Percentiles rank a stretch among this genome's conserved stretches.
Evolutionary conservation across 2,329 filamentous ascomycete species (phyloP).

Genomic region (Colletotrichum siamense): DNA sequence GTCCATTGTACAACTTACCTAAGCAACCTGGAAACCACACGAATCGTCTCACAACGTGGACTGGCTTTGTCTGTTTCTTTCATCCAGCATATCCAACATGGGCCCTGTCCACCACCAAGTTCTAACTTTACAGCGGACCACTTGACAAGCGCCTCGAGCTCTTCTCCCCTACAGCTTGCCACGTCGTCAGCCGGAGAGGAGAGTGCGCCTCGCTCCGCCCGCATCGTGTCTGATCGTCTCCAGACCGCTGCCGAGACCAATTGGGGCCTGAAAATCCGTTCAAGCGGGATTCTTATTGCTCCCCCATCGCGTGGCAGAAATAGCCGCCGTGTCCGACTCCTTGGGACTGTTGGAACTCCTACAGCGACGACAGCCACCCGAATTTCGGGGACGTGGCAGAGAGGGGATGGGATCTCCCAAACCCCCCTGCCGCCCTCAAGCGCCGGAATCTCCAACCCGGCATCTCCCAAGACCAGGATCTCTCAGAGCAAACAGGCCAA

Average conservation of each 20-base stretch:
- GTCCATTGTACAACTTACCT: not conserved
- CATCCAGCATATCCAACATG: not conserved
- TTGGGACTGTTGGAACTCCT: not conserved
- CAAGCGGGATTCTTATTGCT: not conserved
- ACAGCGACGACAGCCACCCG: not conserved
- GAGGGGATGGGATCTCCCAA: not conserved
- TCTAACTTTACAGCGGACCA: not conserved
- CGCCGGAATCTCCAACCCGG: not conserved
- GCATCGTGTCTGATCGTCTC: not conserved
- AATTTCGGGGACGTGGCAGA: not conserved
- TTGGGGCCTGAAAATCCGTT: not conserved
- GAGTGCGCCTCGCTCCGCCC: constrained; percentile 11
- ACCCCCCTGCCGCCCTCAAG: not conserved
- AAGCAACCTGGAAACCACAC: not conserved
- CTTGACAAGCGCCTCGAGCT: not conserved
- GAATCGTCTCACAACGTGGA: not conserved
- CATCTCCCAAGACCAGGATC: not conserved
- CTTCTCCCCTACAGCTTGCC: not conserved
- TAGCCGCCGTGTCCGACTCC: constrained; percentile 7
- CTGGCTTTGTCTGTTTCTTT: not conserved
- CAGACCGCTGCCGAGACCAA: not conserved
- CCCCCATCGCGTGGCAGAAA: not conserved
- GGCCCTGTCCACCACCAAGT: not conserved
- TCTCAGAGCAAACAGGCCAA: not conserved
- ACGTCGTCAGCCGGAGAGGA: not conserved